Evolutionary conservation across 306 rosid species (phyloP).

Genomic region (Astragalus glycyphyllos): DNA sequence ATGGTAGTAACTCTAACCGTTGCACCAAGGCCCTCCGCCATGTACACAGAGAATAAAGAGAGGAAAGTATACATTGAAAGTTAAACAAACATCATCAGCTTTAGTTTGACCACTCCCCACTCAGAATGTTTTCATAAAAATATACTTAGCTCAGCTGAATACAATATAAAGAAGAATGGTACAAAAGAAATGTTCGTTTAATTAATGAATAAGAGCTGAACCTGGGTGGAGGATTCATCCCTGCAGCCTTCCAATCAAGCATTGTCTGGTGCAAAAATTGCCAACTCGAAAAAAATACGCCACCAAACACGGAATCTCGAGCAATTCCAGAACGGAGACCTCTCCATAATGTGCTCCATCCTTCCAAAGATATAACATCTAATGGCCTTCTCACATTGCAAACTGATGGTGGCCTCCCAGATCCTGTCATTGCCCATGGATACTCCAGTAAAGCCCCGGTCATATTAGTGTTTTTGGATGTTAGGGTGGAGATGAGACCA

Average conservation of each 20-base stretch:
- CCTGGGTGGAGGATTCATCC: conserved; percentile 91
- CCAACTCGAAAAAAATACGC: conserved; percentile 87
- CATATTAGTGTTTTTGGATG: conserved; percentile 68
- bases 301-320: conserved; percentile 87
- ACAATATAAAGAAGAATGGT: conserved; percentile 29
- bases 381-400: conserved; percentile 62
- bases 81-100: conserved; percentile 16
- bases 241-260: conserved; percentile 90
- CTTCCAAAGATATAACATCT: conserved; percentile 79
- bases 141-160: neutral
- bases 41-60: conserved; percentile 10
- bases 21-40: conserved; percentile 10
- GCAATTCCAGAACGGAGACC: conserved; percentile 78
- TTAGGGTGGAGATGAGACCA: conserved; percentile 76
- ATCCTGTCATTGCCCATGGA: conserved; percentile 97
- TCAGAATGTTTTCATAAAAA: conserved; percentile 1
- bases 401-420: conserved; percentile 81
- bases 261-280: conserved; percentile 78
- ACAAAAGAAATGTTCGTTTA: conserved; percentile 12
- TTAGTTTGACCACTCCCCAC: conserved; percentile 31
- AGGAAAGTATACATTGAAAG: conserved; percentile 3
- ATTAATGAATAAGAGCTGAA: conserved; percentile 45
- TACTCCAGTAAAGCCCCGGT: conserved; percentile 67
- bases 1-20: neutral
- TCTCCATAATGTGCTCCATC: conserved; percentile 88